These are phyloP conservation scores for Tephrocybe sp. DNA, from an alignment of 768 basidiomycete species.

Conservation along the genomic window DNA sequence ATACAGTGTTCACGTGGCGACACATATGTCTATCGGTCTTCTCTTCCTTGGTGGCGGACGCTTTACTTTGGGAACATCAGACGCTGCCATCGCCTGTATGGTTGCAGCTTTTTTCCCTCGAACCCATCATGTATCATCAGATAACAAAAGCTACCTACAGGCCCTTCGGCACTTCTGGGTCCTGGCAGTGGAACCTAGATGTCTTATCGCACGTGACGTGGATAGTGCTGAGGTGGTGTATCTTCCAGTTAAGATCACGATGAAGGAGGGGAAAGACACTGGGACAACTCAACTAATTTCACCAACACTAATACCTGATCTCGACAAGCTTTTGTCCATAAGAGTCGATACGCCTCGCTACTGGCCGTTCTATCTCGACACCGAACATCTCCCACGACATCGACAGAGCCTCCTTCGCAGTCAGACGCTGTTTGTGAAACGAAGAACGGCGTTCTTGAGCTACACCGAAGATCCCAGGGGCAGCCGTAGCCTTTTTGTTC, in stretches of 20 bases:
- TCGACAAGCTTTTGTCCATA: conserved; percentile 79
- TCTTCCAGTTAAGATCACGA: conserved; percentile 85
- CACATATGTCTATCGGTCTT: conserved; percentile 87
- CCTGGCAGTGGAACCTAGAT: conserved; percentile 91
- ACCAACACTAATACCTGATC: conserved; percentile 89
- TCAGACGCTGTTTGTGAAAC: conserved; percentile 90
- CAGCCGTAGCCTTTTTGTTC: conserved; percentile 86
- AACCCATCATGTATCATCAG: conserved; percentile 73
- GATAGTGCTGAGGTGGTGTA: conserved; percentile 91
- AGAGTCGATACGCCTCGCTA: conserved; percentile 93
- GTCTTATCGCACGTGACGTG: conserved; percentile 88
- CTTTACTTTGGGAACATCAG: conserved; percentile 88
- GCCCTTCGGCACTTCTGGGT: conserved; percentile 96
- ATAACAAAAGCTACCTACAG: conserved; percentile 90
- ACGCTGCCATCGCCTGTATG: conserved; percentile 89
- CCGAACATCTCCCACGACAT: conserved; percentile 65
- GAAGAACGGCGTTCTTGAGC: conserved; percentile 87
- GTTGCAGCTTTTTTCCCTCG: conserved; percentile 91
- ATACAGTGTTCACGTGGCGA: conserved; percentile 89
- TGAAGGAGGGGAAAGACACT: conserved; percentile 61
- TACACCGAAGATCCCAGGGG: conserved; percentile 95
- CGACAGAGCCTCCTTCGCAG: conserved; percentile 66
- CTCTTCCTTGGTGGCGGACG: conserved; percentile 93
- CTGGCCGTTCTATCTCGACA: conserved; percentile 89
- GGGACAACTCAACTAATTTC: conserved; percentile 83